These are phyloP conservation scores for Dactylellina sp. DNA, from an alignment of 2,329 filamentous ascomycete genomes.

Conservation along the genomic window DNA sequence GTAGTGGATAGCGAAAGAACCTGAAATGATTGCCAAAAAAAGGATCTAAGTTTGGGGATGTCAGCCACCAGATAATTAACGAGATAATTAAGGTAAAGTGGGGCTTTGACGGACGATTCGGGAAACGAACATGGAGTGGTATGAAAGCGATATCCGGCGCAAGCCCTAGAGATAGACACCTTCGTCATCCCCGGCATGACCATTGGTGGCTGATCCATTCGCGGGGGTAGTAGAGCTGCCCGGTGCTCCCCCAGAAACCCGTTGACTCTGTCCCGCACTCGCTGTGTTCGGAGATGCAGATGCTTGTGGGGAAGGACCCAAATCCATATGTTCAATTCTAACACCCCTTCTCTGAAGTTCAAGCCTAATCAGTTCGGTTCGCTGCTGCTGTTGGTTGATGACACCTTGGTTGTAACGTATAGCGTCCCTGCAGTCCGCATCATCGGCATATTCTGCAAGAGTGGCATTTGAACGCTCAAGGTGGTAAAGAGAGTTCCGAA, in stretches of 20 bases:
- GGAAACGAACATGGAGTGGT: background rate
- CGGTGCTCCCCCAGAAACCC: slow-evolving; percentile 4
- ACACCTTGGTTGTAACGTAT: slow-evolving; percentile 46
- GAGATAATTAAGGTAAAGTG: background rate
- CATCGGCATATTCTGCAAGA: slow-evolving; percentile 48
- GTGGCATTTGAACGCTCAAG: slow-evolving; percentile 58
- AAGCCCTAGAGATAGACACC: slow-evolving; percentile 44
- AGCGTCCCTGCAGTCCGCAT: slow-evolving; percentile 53
- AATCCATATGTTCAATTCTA: slow-evolving; percentile 40
- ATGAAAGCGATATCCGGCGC: background rate
- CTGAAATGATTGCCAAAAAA: background rate
- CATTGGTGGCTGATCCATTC: slow-evolving; percentile 28
- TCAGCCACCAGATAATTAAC: slow-evolving; percentile 38
- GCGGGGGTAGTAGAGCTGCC: slow-evolving; percentile 11
- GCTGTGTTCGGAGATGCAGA: background rate
- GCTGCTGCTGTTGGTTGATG: slow-evolving; percentile 45
- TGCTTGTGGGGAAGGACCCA: background rate
- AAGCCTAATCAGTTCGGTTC: slow-evolving; percentile 32
- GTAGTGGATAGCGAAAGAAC: background rate
- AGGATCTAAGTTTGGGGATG: slow-evolving; percentile 5
- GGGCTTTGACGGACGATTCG: background rate
- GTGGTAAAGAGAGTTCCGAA: slow-evolving; percentile 60
- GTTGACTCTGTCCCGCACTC: background rate
- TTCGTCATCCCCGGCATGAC: slow-evolving; percentile 44
- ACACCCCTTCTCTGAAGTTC: slow-evolving; percentile 42